phyloP scores from a whole-genome alignment of 1,139 yeast genomes.

The Geotrichum phurueaensis region DNA sequence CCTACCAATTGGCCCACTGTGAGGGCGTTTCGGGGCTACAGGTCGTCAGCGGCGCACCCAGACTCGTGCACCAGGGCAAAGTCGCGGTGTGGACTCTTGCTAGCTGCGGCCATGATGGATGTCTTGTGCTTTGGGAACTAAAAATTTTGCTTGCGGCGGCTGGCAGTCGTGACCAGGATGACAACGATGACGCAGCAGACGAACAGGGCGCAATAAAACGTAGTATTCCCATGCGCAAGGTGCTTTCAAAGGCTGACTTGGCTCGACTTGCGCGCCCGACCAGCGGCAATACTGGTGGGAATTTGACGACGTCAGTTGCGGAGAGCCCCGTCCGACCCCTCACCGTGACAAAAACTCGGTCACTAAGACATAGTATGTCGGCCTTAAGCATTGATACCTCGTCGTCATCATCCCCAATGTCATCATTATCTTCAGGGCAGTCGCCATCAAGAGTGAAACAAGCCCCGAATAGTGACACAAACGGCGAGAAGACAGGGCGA shows the following conservation, averaged over 20 bases:
- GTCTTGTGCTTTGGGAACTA: slow-evolving; percentile 28
- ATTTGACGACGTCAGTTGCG: background rate
- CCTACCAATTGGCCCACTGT: slow-evolving; percentile 62
- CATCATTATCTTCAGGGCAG: background rate
- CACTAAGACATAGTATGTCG: slow-evolving; percentile 7
- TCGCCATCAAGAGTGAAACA: background rate
- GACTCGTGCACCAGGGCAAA: slow-evolving; percentile 15
- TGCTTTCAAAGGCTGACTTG: slow-evolving; percentile 22
- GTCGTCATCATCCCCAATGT: background rate
- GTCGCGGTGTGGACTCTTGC: slow-evolving; percentile 24
- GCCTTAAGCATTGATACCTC: background rate
- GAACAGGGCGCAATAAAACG: background rate
- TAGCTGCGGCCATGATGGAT: slow-evolving; percentile 31
- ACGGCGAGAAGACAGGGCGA: background rate
- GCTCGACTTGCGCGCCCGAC: slow-evolving; percentile 3
- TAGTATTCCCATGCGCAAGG: slow-evolving; percentile 23
- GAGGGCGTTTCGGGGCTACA: slow-evolving; percentile 47
- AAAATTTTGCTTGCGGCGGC: background rate
- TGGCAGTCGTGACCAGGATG: background rate
- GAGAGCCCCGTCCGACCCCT: background rate
- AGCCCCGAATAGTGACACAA: background rate
- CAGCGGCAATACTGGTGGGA: background rate
- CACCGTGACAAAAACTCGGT: slow-evolving; percentile 1
- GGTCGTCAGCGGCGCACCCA: slow-evolving; percentile 18
- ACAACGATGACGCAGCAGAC: background rate